Conservation (phyloP, 345 rosid species). For the Arabis alpina region DNA sequence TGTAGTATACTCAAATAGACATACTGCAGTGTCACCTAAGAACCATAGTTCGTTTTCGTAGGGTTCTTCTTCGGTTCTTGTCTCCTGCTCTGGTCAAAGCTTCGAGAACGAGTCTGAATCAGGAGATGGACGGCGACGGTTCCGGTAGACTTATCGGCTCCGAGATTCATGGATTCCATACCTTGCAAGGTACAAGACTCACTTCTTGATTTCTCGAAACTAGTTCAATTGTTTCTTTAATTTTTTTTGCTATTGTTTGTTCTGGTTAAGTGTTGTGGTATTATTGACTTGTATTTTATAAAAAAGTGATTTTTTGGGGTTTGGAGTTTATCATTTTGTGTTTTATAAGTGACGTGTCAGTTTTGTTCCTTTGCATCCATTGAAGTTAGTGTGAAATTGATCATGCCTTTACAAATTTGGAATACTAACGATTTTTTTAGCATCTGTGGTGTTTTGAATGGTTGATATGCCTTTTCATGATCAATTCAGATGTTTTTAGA, state of each 20-base stretch:
- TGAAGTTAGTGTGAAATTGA: slow-evolving; percentile 15
- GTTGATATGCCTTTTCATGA: slow-evolving; percentile 4
- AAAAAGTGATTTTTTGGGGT: background rate
- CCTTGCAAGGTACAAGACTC: slow-evolving; percentile 55
- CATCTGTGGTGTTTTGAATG: background rate
- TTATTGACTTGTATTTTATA: background rate
- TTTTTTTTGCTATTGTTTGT: background rate
- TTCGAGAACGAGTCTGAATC: slow-evolving; percentile 4
- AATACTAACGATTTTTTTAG: background rate
- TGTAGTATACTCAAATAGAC: too few species aligned
- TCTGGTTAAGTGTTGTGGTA: slow-evolving; percentile 5
- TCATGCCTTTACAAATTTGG: background rate
- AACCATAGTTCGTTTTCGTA: slow-evolving; percentile 16
- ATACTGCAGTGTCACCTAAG: too few species aligned
- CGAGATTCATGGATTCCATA: slow-evolving; percentile 94
- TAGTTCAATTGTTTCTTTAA: background rate
- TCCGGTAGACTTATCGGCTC: slow-evolving; percentile 60
- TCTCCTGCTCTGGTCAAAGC: background rate
- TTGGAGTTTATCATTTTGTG: slow-evolving; percentile 9
- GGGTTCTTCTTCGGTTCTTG: slow-evolving; percentile 13
- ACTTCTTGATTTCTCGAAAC: background rate
- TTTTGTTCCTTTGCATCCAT: slow-evolving; percentile 16
- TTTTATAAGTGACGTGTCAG: slow-evolving; percentile 21
- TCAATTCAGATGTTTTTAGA: background rate
- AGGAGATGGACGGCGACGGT: slow-evolving; percentile 49